phyloP scores from a whole-genome alignment of 805 yeast species.

The Yamadazyma scolyti region DNA sequence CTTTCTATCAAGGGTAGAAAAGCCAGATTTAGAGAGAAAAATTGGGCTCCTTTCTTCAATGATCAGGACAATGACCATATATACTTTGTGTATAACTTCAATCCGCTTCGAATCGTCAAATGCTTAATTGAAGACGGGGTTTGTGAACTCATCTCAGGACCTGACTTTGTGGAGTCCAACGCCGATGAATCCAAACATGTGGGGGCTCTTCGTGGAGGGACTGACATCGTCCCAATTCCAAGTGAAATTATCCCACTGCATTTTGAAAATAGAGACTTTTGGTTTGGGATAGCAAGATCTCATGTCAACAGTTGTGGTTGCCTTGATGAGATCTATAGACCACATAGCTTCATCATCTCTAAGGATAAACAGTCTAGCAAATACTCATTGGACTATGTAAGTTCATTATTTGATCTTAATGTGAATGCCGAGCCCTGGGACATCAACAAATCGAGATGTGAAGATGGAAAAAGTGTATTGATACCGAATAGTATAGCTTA shows the following conservation, averaged over 20 bases:
- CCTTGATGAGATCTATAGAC: slow-evolving; percentile 15
- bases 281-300: slow-evolving; percentile 19
- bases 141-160: slow-evolving; percentile 3
- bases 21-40: slow-evolving; percentile 22
- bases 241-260: slow-evolving; percentile 6
- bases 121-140: slow-evolving; percentile 9
- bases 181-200: slow-evolving; percentile 8
- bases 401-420: slow-evolving; percentile 29
- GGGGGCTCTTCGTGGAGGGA: slow-evolving; percentile 25
- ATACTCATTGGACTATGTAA: slow-evolving; percentile 16
- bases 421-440: slow-evolving; percentile 26
- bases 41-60: slow-evolving; percentile 35
- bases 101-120: slow-evolving; percentile 4
- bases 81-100: slow-evolving; percentile 27
- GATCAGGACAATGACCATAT: slow-evolving; percentile 22
- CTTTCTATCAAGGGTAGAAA: slow-evolving; percentile 8
- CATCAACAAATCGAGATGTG: slow-evolving; percentile 6
- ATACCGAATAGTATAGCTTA: slow-evolving; percentile 24
- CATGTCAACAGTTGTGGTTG: slow-evolving; percentile 16
- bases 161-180: slow-evolving; percentile 14
- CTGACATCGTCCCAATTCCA: slow-evolving; percentile 17
- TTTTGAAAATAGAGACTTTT: slow-evolving; percentile 9
- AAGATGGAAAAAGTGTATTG: slow-evolving; percentile 20
- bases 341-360: slow-evolving; percentile 14
- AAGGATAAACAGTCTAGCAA: slow-evolving; percentile 3